These are phyloP conservation scores for Apiotrichum montevideense DNA, from an alignment of 1,284 basidiomycete genomes.

Conservation along the genomic window DNA sequence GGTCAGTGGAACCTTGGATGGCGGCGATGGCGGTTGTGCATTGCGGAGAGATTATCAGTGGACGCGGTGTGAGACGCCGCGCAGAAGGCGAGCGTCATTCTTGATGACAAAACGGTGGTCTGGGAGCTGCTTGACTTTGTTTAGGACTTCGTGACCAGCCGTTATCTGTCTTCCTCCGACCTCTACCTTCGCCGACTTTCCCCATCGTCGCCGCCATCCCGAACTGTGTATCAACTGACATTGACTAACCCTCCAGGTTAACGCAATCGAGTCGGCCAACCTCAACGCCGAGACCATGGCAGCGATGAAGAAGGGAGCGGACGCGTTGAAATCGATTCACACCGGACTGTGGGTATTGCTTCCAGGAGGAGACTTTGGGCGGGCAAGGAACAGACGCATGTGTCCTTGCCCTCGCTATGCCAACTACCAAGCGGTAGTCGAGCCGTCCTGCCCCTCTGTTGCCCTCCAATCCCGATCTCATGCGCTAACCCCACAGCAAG, in stretches of 20 bases:
- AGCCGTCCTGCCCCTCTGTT: too few relatives aligned
- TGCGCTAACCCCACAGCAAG: slow-evolving; percentile 46
- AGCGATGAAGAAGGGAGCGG: slow-evolving; percentile 94
- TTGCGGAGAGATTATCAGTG: background rate
- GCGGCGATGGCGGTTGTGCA: background rate
- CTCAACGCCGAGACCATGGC: slow-evolving; percentile 97
- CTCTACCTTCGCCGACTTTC: too few relatives aligned
- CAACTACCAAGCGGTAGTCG: too few relatives aligned
- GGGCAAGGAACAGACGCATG: too few relatives aligned
- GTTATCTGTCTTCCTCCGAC: too few relatives aligned
- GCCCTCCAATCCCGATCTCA: background rate
- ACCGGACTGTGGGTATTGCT: slow-evolving; percentile 68
- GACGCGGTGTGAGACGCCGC: background rate
- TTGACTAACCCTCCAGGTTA: slow-evolving; percentile 52
- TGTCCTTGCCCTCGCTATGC: too few relatives aligned
- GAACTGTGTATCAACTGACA: background rate
- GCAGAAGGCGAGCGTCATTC: too few relatives aligned
- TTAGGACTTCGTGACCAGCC: too few relatives aligned
- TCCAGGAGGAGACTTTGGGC: too few relatives aligned
- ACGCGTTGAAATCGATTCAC: slow-evolving; percentile 88
- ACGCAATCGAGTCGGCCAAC: slow-evolving; percentile 95
- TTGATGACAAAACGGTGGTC: too few relatives aligned
- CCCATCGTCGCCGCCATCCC: too few relatives aligned
- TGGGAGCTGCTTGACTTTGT: too few relatives aligned
- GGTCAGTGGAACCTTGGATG: slow-evolving; percentile 36